Base-by-base conservation (phyloP, 202 grass and related monocot species). In the Zizania palustris region DNA sequence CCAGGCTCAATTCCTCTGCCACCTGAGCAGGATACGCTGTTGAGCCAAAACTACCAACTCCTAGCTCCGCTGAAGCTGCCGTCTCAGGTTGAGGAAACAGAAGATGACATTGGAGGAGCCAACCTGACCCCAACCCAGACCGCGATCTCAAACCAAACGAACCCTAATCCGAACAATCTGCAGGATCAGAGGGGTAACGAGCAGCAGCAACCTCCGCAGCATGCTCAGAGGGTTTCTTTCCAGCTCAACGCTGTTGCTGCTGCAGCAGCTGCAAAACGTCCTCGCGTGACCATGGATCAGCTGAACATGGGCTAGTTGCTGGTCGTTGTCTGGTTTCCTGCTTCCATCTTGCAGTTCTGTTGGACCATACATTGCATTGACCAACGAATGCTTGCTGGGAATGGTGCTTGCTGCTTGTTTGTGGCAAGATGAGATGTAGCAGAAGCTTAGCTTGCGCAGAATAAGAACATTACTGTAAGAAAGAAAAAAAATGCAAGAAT, bases 1-100 rank as follows among this genome's bases (percentile, higher is more conserved):
- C 87, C 92, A 36, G 96, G 91, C 35, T 90, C 83, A 1, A 93
- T 99, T 72, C 89, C 92, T 61, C 81, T 99, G 72, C 92, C 92
- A 4, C 92, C 92, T 5, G 89, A 96, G 54, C 80, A 99, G 71
- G 91, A 99, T 68, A 99, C 89, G 5, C 76, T 96, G 51, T 85
- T 96, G 69, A 94, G 83, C 43, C 85, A 89, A 48, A 96, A 96
- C 75, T 93, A 96, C 65, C 89, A 96, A 63, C 80, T 93, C 49
- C 59, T 93, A 54, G 45, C 87, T 54, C 81, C 83, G 4, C 83
- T 88, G 63, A 99, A 84, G 74, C 85, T 85, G 9, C 67, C 59
- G 3, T 45, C 53, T 53, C 85, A 88, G 49, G 72, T 79, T 67
- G 92, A 89, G 69, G 83, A 88, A 55, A 86, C 73, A 4, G 96